Conservation (phyloP, 176 grass and related monocot species). For the Urochloa ruziziensis region DNA sequence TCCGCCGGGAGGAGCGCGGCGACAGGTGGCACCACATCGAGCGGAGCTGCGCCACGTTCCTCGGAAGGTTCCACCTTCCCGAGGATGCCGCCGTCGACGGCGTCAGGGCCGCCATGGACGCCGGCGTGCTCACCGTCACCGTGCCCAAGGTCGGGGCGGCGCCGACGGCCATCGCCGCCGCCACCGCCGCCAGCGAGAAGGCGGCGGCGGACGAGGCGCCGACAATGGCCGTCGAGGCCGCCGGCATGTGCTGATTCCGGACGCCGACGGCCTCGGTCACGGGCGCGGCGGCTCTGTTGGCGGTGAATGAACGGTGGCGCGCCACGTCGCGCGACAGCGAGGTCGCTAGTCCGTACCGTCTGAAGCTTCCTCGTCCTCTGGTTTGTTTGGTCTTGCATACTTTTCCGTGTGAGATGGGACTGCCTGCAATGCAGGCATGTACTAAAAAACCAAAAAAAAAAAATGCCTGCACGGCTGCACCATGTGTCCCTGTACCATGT, state of each 20-base stretch:
- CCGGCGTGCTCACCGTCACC: slow-evolving; percentile 55
- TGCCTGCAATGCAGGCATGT: not conserved
- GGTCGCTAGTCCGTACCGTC: not conserved
- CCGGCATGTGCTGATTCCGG: slow-evolving; percentile 15
- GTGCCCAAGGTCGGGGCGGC: slow-evolving; percentile 53
- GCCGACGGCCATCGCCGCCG: not conserved
- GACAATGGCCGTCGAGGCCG: slow-evolving; percentile 33
- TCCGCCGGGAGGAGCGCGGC: slow-evolving; percentile 32
- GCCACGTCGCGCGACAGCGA: not conserved
- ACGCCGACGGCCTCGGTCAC: not conserved
- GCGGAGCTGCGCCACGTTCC: slow-evolving; percentile 55
- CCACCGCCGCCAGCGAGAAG: slow-evolving; percentile 1
- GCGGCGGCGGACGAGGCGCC: not conserved
- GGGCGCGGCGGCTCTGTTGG: not conserved
- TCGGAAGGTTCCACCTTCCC: slow-evolving; percentile 58
- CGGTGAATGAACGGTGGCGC: not conserved
- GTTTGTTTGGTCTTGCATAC: not conserved
- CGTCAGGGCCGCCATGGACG: slow-evolving; percentile 67
- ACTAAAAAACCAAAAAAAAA: not conserved
- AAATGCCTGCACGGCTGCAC: not conserved
- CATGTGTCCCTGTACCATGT: not conserved
- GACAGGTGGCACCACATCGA: slow-evolving; percentile 47
- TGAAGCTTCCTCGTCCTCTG: not conserved
- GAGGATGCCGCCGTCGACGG: slow-evolving; percentile 51
- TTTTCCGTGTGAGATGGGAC: not conserved